Evolutionary conservation across 768 basidiomycete species (phyloP).

Genomic region (Boletus patriciae): DNA sequence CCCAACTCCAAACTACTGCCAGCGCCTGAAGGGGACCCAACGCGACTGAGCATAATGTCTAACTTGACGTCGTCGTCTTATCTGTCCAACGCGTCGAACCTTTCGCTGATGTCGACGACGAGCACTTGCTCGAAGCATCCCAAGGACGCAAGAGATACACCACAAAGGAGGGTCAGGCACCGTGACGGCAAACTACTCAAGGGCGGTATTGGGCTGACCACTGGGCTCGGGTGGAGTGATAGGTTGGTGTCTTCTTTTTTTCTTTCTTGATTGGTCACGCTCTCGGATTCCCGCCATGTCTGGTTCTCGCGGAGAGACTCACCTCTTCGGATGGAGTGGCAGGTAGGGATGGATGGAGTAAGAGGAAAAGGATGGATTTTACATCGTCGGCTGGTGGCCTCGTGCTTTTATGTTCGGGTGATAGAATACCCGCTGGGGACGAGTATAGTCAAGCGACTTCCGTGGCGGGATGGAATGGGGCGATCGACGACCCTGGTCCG

Average conservation of each 20-base stretch:
- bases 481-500: constrained; percentile 6
- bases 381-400: background rate
- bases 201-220: constrained; percentile 69
- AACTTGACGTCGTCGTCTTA: constrained; percentile 24
- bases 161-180: constrained; percentile 55
- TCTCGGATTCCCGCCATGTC: background rate
- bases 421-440: constrained; percentile 6
- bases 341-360: background rate
- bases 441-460: constrained; percentile 4
- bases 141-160: constrained; percentile 61
- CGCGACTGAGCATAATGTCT: constrained; percentile 30
- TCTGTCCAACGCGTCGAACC: constrained; percentile 28
- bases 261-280: background rate
- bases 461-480: background rate
- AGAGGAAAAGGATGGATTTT: background rate
- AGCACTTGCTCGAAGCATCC: constrained; percentile 30
- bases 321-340: background rate
- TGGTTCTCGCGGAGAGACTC: constrained; percentile 3
- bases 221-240: constrained; percentile 74
- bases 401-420: constrained; percentile 13
- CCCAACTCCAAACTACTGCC: constrained; percentile 63
- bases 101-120: constrained; percentile 24
- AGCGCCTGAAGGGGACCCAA: constrained; percentile 5
- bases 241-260: constrained; percentile 42
- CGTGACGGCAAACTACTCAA: constrained; percentile 57